Evolutionary conservation across 2,329 filamentous ascomycete genomes (phyloP), one percentile per base, ranked within the genome.

Genomic region (Talaromyces islandicus): DNA sequence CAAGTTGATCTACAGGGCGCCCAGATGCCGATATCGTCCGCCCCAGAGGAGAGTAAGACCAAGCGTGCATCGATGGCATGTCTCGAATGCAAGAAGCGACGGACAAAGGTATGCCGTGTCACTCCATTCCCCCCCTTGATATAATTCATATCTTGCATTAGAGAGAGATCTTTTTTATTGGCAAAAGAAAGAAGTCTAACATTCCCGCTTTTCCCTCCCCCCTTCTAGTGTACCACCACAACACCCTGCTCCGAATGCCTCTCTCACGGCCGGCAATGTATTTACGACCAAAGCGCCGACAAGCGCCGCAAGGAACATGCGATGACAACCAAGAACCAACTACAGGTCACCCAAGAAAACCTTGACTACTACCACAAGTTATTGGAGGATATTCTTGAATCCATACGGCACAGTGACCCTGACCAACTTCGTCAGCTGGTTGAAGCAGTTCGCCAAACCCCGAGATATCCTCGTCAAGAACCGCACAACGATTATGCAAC

Each of bases 1-100:
- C 59, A 55, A 25, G 29, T 50, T 6, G 59, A 56, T 50, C 17
- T 32, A 54, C 59, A 54, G 43, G 24, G 27, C 17, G 30, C 17
- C n/a, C 51, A 43, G 50, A 52, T 43, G 2, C 51, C 56, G 53
- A 27, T 24, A 29, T 25, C 24, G 50, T 4, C 56, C 11, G 12
- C 58, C 24, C 57, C 66, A 32, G 73, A 75, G 21, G 72, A 75
- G 24, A 62, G 60, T 53, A 70, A 70, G 54, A 69, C 70, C 52
- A 73, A 70, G 59, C 66, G 73, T 56, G 73, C 71, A 12, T 75
- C 73, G 7, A 72, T 70, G 17, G 73, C 73, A 32, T 75, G 73
- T 62, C 66, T 64, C 35, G 72, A 75, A 63, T 75, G 73, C 63
- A 71, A 75, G 62, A 68, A 65, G 58, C 68, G 72, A 57, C 71